These are phyloP conservation scores for Psilocybe subaeruginosa DNA, from an alignment of 768 basidiomycete species.

Conservation along the genomic window DNA sequence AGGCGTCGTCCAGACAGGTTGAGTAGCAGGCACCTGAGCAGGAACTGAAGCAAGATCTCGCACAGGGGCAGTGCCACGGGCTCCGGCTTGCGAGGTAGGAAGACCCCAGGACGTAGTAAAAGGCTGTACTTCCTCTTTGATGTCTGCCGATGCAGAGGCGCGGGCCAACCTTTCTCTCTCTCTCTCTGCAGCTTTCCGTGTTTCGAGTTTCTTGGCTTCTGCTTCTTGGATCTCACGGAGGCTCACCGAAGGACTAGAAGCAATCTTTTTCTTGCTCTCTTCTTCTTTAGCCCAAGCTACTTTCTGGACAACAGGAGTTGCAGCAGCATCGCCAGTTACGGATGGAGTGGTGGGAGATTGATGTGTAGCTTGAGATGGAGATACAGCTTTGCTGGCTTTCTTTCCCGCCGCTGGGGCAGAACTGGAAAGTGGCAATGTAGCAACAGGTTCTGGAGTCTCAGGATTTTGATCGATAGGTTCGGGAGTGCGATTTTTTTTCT, in stretches of 20 bases:
- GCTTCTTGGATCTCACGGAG: slow-evolving; percentile 95
- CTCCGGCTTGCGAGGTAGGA: slow-evolving; percentile 79
- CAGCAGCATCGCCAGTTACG: slow-evolving; percentile 1
- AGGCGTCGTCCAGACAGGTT: slow-evolving; percentile 78
- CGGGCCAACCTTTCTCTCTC: slow-evolving; percentile 69
- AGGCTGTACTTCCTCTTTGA: slow-evolving; percentile 59
- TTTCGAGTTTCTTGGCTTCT: slow-evolving; percentile 81
- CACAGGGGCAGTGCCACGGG: slow-evolving; percentile 36
- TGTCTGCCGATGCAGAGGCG: slow-evolving; percentile 33
- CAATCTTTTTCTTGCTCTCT: slow-evolving; percentile 60
- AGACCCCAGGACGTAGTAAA: slow-evolving; percentile 85
- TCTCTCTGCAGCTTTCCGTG: slow-evolving; percentile 72
- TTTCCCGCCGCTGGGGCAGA: background rate
- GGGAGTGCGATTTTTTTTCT: background rate
- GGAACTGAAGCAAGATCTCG: slow-evolving; percentile 46
- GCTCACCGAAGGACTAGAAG: slow-evolving; percentile 53
- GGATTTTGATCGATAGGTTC: background rate
- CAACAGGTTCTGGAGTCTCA: background rate
- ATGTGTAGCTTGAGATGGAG: background rate
- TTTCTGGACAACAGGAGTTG: slow-evolving; percentile 37
- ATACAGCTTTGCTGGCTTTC: slow-evolving; percentile 1
- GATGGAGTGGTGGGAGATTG: background rate
- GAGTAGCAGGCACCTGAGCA: slow-evolving; percentile 26
- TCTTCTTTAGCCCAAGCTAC: slow-evolving; percentile 73
- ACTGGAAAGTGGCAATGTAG: background rate